Conservation (phyloP, 1,139 yeast genomes). For the Protomyces inundatus region DNA sequence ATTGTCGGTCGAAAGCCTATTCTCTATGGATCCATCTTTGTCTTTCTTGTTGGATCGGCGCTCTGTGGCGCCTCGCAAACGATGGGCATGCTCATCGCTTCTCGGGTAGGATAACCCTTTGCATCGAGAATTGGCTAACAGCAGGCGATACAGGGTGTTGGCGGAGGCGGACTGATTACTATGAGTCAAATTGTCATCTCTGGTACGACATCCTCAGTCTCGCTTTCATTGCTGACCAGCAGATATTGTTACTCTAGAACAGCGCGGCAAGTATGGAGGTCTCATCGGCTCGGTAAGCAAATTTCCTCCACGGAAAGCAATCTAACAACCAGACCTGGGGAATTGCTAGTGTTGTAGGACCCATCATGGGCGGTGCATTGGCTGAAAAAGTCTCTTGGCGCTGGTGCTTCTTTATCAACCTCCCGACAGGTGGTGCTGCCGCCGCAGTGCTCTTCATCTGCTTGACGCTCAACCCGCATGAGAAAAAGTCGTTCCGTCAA, state of each 20-base stretch:
- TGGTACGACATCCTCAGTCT: not conserved
- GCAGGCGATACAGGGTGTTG: slow-evolving; percentile 58
- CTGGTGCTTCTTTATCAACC: slow-evolving; percentile 70
- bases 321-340: slow-evolving; percentile 43
- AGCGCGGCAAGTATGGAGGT: slow-evolving; percentile 51
- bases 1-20: slow-evolving; percentile 58
- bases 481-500: slow-evolving; percentile 43
- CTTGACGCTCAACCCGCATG: slow-evolving; percentile 48
- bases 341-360: slow-evolving; percentile 57
- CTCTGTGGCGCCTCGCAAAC: slow-evolving; percentile 53
- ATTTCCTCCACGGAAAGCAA: not conserved
- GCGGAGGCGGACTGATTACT: slow-evolving; percentile 65
- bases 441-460: slow-evolving; percentile 47
- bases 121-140: not conserved
- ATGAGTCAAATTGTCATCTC: slow-evolving; percentile 56
- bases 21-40: slow-evolving; percentile 47
- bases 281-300: slow-evolving; percentile 42
- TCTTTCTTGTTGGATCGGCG: slow-evolving; percentile 62
- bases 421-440: slow-evolving; percentile 64
- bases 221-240: not conserved
- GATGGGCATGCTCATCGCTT: slow-evolving; percentile 62
- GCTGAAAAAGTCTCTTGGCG: slow-evolving; percentile 58
- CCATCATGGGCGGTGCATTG: slow-evolving; percentile 64
- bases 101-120: slow-evolving; percentile 41
- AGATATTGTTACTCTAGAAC: slow-evolving; percentile 57